Evolutionary conservation across 306 rosid genomes (phyloP).

Genomic region (Nissolia schottii): DNA sequence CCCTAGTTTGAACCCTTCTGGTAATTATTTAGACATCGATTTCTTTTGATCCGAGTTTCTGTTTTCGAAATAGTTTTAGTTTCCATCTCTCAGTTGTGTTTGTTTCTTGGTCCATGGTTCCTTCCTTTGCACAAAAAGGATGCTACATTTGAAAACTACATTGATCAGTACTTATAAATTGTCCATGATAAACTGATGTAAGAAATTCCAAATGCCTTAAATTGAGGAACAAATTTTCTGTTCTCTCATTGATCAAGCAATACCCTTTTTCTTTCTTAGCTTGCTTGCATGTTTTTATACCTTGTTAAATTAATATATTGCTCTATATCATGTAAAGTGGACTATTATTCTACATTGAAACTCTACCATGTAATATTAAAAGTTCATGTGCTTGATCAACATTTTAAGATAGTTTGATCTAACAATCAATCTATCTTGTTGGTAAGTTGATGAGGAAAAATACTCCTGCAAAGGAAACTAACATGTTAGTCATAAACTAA

Average conservation of each 20-base stretch:
- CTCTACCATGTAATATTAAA: no score
- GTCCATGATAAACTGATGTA: slow-evolving; percentile 24
- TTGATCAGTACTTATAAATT: slow-evolving; percentile 35
- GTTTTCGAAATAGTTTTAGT: slow-evolving; percentile 15
- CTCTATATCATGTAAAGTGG: no score
- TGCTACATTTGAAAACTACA: slow-evolving; percentile 11
- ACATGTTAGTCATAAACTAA: no score
- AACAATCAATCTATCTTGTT: no score
- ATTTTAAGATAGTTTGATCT: no score
- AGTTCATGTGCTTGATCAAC: no score
- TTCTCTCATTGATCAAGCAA: slow-evolving; percentile 4
- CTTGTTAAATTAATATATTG: no score
- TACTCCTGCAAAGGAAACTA: no score
- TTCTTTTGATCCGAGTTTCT: slow-evolving; percentile 61
- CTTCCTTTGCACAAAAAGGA: slow-evolving; percentile 38
- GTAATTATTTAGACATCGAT: slow-evolving; percentile 92
- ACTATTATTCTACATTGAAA: no score
- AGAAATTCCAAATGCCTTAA: slow-evolving; percentile 34
- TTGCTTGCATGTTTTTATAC: no score
- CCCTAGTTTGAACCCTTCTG: slow-evolving; percentile 67
- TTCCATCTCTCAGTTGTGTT: slow-evolving; percentile 34
- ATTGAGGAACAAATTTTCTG: slow-evolving; percentile 47
- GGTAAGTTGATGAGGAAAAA: no score
- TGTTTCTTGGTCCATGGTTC: slow-evolving; percentile 31
- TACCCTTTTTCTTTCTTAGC: no score